Evolutionary conservation across 768 basidiomycete species (phyloP).

Genomic region (Xanthoconium purpureum): DNA sequence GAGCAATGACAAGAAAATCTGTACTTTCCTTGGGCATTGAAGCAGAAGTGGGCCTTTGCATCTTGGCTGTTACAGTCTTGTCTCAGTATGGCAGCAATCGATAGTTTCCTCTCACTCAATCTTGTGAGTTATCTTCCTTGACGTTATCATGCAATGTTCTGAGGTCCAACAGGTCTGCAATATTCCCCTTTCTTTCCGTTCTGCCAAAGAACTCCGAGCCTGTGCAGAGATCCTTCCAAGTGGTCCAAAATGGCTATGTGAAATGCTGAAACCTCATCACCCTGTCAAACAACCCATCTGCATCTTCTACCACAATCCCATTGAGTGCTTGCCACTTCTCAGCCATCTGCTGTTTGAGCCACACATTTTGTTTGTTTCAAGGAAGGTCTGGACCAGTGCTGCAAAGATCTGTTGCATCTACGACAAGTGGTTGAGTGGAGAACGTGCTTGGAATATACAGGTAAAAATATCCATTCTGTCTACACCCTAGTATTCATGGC

Average conservation of each 20-base stretch:
- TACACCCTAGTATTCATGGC: background rate
- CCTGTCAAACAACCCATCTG: background rate
- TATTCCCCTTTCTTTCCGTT: background rate
- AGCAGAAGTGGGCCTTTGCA: no score
- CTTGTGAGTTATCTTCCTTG: no score
- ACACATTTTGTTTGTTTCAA: background rate
- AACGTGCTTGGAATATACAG: slow-evolving; percentile 2
- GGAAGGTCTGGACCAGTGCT: background rate
- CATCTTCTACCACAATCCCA: no score
- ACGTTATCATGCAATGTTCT: no score
- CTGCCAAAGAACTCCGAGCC: background rate
- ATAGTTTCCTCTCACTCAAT: no score
- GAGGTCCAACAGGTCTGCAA: no score
- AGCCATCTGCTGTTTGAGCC: background rate
- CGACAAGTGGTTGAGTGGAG: background rate
- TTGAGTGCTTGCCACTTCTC: background rate
- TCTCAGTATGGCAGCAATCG: no score
- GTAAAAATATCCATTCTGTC: background rate
- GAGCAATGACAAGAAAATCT: no score
- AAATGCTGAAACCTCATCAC: background rate
- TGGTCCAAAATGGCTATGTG: background rate
- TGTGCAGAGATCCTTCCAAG: background rate
- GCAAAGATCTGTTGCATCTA: background rate
- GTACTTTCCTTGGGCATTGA: no score
- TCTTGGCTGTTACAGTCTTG: no score